Conservation (phyloP, 1,139 yeast genomes). For the Candida sojae region DNA sequence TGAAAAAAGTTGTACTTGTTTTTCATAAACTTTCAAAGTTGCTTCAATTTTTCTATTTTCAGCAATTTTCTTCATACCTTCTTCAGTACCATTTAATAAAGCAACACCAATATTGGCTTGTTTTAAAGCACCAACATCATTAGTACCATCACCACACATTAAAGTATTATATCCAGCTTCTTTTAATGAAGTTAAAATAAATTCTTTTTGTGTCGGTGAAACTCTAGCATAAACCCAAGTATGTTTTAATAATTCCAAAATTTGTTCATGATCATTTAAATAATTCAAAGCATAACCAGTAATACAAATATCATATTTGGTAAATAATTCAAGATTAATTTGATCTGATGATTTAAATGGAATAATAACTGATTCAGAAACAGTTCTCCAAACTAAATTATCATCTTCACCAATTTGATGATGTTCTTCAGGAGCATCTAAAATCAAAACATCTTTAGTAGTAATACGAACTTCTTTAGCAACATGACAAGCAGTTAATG, state of each 20-base stretch:
- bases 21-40: slow-evolving; percentile 70
- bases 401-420: slow-evolving; percentile 54
- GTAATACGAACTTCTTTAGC: slow-evolving; percentile 92
- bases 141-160: slow-evolving; percentile 99
- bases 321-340: slow-evolving; percentile 60
- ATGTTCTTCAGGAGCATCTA: slow-evolving; percentile 81
- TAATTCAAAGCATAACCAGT: slow-evolving; percentile 88
- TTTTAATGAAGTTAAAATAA: slow-evolving; percentile 78
- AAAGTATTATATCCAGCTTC: slow-evolving; percentile 89
- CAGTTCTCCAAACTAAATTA: slow-evolving; percentile 79
- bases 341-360: slow-evolving; percentile 67
- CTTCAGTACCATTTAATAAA: slow-evolving; percentile 93
- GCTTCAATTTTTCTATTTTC: slow-evolving; percentile 75
- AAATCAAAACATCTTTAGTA: slow-evolving; percentile 74
- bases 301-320: slow-evolving; percentile 80
- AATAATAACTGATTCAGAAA: slow-evolving; percentile 70
- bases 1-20: slow-evolving; percentile 75
- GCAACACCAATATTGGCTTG: slow-evolving; percentile 99
- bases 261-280: slow-evolving; percentile 63
- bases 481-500: slow-evolving; percentile 97
- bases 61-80: slow-evolving; percentile 84
- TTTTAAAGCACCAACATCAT: slow-evolving; percentile 98
- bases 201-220: slow-evolving; percentile 94
- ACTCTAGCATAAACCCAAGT: slow-evolving; percentile 99
- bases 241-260: slow-evolving; percentile 73